Percentiles rank a stretch among this genome's conserved stretches.
phyloP scores from a whole-genome alignment of 2,329 filamentous ascomycete genomes.

The Fusarium pseudoanthophilum region DNA sequence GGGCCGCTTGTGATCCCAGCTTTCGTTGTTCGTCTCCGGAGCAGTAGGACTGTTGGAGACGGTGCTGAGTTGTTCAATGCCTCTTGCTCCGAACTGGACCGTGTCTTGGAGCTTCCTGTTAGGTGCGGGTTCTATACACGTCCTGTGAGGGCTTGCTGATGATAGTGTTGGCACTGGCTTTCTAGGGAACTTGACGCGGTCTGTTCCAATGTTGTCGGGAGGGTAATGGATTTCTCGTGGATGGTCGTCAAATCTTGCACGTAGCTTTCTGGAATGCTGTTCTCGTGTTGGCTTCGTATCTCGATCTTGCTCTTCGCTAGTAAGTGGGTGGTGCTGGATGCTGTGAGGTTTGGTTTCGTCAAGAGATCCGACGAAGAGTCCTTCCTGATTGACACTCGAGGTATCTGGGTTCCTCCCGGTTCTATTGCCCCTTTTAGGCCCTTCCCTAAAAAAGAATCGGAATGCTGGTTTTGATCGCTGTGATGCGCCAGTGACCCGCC shows the following conservation, averaged over 20 bases:
- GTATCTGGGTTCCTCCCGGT: slow-evolving; percentile 20
- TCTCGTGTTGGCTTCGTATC: not conserved
- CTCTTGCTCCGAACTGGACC: not conserved
- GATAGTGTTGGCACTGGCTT: slow-evolving; percentile 12
- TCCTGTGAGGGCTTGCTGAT: not conserved
- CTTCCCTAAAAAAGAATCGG: slow-evolving; percentile 53
- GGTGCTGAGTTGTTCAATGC: not conserved
- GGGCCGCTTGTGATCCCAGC: slow-evolving; percentile 4
- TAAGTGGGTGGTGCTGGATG: slow-evolving; percentile 6
- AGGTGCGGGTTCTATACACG: slow-evolving; percentile 27
- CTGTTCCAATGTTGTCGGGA: not conserved
- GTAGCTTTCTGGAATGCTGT: slow-evolving; percentile 2
- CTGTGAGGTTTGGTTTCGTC: not conserved
- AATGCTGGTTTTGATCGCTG: not conserved
- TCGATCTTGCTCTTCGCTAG: slow-evolving; percentile 5
- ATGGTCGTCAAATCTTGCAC: slow-evolving; percentile 23
- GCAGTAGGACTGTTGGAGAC: not conserved
- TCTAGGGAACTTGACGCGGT: slow-evolving; percentile 1
- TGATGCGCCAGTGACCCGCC: not conserved
- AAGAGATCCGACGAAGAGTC: slow-evolving; percentile 3
- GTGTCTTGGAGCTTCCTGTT: not conserved
- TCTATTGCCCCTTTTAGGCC: slow-evolving; percentile 21
- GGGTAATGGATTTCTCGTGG: slow-evolving; percentile 21
- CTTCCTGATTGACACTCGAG: slow-evolving; percentile 13
- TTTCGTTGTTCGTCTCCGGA: slow-evolving; percentile 1